A percentile compares a stretch with the other conserved stretches of the same genome.
These are phyloP conservation scores for Mycosphaerella arachidis DNA, from an alignment of 2,329 filamentous ascomycete species.

Conservation along the genomic window DNA sequence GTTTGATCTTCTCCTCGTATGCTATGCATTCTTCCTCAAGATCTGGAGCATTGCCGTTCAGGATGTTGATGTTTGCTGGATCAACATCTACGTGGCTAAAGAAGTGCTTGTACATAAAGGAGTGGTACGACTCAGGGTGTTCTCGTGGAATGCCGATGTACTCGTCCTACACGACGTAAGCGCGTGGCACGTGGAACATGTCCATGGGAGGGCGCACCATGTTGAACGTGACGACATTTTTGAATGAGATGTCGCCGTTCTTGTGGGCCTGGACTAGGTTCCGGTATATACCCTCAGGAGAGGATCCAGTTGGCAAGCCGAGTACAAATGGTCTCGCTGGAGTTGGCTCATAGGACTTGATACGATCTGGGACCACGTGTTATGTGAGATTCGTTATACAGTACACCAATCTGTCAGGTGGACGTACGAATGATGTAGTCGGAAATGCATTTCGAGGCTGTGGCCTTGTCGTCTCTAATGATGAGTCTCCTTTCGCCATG, in stretches of 20 bases:
- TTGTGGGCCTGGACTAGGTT: constrained; percentile 68
- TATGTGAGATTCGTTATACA: constrained; percentile 1
- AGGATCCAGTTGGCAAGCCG: constrained; percentile 78
- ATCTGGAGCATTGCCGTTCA: constrained; percentile 73
- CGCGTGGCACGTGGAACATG: not conserved
- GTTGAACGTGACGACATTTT: constrained; percentile 87
- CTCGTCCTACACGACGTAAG: constrained; percentile 58
- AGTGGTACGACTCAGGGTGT: constrained; percentile 82
- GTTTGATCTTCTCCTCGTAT: constrained; percentile 74
- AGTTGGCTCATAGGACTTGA: constrained; percentile 71
- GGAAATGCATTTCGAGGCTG: constrained; percentile 70
- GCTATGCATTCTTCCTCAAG: constrained; percentile 71
- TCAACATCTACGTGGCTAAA: constrained; percentile 80
- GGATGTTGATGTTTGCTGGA: constrained; percentile 77
- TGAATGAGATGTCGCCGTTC: constrained; percentile 72
- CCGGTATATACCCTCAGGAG: constrained; percentile 72
- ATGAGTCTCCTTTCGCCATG: constrained; percentile 66
- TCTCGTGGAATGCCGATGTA: constrained; percentile 80
- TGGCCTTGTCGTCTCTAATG: constrained; percentile 66
- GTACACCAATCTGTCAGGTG: not conserved
- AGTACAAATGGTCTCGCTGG: constrained; percentile 72
- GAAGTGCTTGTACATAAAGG: constrained; percentile 91
- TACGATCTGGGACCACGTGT: constrained; percentile 56
- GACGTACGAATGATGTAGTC: constrained; percentile 69
- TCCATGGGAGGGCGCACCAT: constrained; percentile 53